A percentile compares a stretch with the other conserved stretches of the same genome.
These are phyloP conservation scores for Aspergillus proliferans DNA, from an alignment of 2,329 filamentous ascomycete species.

Conservation along the genomic window DNA sequence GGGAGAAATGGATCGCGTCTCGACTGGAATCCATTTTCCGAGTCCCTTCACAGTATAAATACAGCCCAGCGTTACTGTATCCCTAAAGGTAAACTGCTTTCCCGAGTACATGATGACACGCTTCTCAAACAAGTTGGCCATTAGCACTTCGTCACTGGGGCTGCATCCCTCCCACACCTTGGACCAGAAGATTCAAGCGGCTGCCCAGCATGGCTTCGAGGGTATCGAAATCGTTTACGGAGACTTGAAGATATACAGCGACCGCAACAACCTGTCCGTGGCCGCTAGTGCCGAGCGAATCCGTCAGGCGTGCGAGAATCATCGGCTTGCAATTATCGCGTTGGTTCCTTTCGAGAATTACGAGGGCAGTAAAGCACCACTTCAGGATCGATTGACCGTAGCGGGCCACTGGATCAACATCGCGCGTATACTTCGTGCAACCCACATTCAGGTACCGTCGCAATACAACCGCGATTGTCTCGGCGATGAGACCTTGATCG, in stretches of 20 bases:
- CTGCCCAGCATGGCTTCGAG: slow-evolving; percentile 19
- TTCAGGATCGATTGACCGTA: slow-evolving; percentile 20
- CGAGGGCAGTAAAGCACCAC: slow-evolving; percentile 24
- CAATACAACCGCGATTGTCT: slow-evolving; percentile 19
- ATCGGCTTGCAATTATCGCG: slow-evolving; percentile 19
- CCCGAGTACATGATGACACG: not conserved
- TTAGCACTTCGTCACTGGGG: slow-evolving; percentile 24
- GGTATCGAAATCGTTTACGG: slow-evolving; percentile 29
- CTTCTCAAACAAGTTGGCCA: slow-evolving; percentile 21
- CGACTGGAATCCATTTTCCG: not conserved
- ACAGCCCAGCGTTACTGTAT: not conserved
- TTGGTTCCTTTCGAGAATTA: slow-evolving; percentile 34
- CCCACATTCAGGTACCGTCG: slow-evolving; percentile 28
- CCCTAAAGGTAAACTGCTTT: not conserved
- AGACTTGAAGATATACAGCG: slow-evolving; percentile 21
- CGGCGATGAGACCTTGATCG: slow-evolving; percentile 21
- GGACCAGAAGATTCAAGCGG: slow-evolving; percentile 24
- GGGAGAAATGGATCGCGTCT: too few species aligned
- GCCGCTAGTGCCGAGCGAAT: slow-evolving; percentile 13
- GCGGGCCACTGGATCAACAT: slow-evolving; percentile 28
- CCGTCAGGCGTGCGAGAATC: slow-evolving; percentile 12
- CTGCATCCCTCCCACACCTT: slow-evolving; percentile 23
- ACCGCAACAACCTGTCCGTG: slow-evolving; percentile 11
- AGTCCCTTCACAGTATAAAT: not conserved
- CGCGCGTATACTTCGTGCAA: slow-evolving; percentile 17